Conservation (phyloP, 768 basidiomycete species). For the Trichaptum fuscoviolaceum region DNA sequence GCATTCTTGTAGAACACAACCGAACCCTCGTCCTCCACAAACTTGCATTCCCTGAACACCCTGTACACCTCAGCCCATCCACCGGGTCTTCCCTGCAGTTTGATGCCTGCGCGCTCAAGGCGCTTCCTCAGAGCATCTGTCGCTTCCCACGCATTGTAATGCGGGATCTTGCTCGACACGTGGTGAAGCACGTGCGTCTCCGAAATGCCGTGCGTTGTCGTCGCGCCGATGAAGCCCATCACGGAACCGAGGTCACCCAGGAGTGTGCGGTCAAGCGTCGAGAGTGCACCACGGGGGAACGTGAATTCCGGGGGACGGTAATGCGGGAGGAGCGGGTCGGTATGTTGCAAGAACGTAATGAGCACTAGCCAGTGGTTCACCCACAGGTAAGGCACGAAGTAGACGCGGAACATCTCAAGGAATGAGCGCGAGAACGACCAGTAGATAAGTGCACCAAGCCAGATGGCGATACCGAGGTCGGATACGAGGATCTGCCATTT, state of each 20-base stretch:
- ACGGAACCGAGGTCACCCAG: conserved; percentile 73
- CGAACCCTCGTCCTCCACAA: conserved; percentile 91
- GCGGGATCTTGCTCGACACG: conserved; percentile 91
- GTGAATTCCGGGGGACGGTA: conserved; percentile 88
- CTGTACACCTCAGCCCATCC: conserved; percentile 80
- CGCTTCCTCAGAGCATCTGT: conserved; percentile 76
- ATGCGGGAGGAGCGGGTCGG: conserved; percentile 91
- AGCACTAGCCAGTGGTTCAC: conserved; percentile 93
- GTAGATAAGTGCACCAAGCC: conserved; percentile 53
- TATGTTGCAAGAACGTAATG: conserved; percentile 98
- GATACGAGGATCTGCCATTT: conserved; percentile 71
- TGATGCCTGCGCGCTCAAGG: conserved; percentile 53
- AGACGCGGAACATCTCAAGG: conserved; percentile 67
- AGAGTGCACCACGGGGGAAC: conserved; percentile 89
- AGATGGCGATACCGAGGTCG: conserved; percentile 74
- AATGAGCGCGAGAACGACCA: conserved; percentile 63
- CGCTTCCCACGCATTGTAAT: conserved; percentile 95
- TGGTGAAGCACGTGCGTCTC: conserved; percentile 95
- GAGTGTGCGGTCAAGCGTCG: conserved; percentile 83
- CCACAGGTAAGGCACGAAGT: conserved; percentile 89
- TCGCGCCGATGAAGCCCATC: conserved; percentile 81
- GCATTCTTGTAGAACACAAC: conserved; percentile 91
- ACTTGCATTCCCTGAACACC: conserved; percentile 80
- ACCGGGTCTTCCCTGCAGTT: conserved; percentile 65
- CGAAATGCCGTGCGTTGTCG: conserved; percentile 86